A percentile compares a stretch with the other conserved stretches of the same genome.
Conservation (phyloP, 2,329 filamentous ascomycete genomes). For the Fusarium acutatum region DNA sequence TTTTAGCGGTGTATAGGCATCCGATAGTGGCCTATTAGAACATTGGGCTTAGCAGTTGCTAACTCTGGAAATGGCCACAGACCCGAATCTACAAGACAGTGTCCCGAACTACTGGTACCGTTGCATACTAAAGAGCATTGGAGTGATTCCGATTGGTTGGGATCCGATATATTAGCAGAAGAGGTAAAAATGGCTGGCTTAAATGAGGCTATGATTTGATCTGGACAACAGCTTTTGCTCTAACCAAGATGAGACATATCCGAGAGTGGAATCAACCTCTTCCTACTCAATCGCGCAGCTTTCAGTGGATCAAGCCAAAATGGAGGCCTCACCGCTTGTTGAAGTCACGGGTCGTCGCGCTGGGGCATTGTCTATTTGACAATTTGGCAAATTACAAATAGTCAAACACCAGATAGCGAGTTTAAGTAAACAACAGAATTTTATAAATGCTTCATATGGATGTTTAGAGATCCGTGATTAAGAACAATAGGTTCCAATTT, state of each 20-base stretch:
- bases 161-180: neutral
- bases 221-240: neutral
- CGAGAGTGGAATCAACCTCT: neutral
- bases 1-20: too few species aligned
- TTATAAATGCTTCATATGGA: accelerated
- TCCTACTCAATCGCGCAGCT: neutral
- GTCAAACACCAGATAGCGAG: too few species aligned
- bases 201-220: neutral
- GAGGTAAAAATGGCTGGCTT: neutral
- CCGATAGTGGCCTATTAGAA: too few species aligned
- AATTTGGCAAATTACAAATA: neutral
- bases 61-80: neutral
- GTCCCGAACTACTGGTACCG: neutral
- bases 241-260: neutral
- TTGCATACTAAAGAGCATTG: neutral
- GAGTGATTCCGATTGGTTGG: neutral
- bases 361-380: neutral
- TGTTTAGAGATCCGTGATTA: too few species aligned
- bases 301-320: neutral
- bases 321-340: neutral
- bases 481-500: too few species aligned
- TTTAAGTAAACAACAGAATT: too few species aligned
- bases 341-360: neutral
- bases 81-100: neutral
- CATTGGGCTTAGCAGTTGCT: too few species aligned